Percentiles rank a stretch among this genome's conserved stretches.
phyloP scores from a whole-genome alignment of 208 protist genomes.

The Crithidia mellificae region DNA sequence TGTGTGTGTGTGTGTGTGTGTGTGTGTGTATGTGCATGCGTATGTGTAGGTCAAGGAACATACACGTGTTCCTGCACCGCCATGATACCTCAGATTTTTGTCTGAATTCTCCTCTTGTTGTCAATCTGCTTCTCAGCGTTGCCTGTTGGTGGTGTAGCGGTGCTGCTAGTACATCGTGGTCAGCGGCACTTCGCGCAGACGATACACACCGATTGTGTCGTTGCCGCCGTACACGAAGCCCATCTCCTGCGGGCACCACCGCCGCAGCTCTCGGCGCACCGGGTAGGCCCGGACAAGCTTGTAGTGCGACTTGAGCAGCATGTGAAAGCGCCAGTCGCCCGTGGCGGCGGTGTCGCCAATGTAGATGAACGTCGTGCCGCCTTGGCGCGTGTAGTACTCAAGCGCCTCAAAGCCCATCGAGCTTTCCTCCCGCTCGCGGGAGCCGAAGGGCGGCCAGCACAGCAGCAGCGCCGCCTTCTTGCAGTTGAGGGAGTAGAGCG shows the following conservation, averaged over 20 bases:
- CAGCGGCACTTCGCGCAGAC: conserved; percentile 48
- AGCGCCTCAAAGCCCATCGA: conserved; percentile 92
- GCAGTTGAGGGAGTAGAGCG: conserved; percentile 76
- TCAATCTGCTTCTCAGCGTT: too few relatives aligned
- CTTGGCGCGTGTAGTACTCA: conserved; percentile 79
- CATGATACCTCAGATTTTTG: too few relatives aligned
- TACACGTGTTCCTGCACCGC: too few relatives aligned
- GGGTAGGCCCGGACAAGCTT: conserved; percentile 78
- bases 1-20: too few relatives aligned
- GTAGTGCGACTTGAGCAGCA: conserved; percentile 82
- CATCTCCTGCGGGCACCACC: conserved; percentile 89
- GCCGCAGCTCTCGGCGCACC: conserved; percentile 83
- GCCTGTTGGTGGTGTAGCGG: too few relatives aligned
- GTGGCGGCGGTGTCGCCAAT: conserved; percentile 86
- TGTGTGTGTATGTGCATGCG: too few relatives aligned
- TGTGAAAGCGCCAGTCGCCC: conserved; percentile 89
- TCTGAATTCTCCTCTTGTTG: too few relatives aligned
- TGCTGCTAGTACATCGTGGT: conserved; percentile 24
- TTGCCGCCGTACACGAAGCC: conserved; percentile 88
- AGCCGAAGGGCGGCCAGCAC: conserved; percentile 90
- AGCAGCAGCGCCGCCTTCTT: conserved; percentile 72
- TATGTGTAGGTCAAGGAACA: too few relatives aligned
- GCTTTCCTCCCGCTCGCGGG: conserved; percentile 82
- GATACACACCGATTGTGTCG: conserved; percentile 89
- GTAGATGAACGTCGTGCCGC: conserved; percentile 82